Evolutionary conservation across 192 early-diverging fungal genomes (phyloP).

Genomic region (Gaertneriomyces sp.): DNA sequence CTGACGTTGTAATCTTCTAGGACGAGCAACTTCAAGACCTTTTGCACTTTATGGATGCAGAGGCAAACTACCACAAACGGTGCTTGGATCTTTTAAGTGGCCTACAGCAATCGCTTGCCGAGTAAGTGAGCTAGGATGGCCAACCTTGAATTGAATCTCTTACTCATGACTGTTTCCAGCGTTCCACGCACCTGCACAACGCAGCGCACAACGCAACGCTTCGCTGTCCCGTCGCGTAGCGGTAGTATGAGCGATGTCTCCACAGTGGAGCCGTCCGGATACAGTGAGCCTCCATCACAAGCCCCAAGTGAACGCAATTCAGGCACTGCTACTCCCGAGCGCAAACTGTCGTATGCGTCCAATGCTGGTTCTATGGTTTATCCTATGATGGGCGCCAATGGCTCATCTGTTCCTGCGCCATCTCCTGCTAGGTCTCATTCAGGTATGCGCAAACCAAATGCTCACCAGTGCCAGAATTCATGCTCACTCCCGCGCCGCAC

Average conservation of each 20-base stretch:
- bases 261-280: too few species aligned
- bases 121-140: slow-evolving; percentile 18
- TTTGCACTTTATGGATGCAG: slow-evolving; percentile 45
- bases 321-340: slow-evolving; percentile 2
- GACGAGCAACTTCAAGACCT: slow-evolving; percentile 51
- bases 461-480: not conserved
- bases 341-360: slow-evolving; percentile 30
- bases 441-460: slow-evolving; percentile 3
- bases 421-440: slow-evolving; percentile 13
- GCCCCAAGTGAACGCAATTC: too few species aligned
- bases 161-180: not conserved
- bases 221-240: not conserved
- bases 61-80: slow-evolving; percentile 36
- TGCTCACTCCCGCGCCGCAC: too few species aligned
- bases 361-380: slow-evolving; percentile 29
- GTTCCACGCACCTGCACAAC: not conserved
- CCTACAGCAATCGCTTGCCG: slow-evolving; percentile 29
- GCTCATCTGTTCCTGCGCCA: slow-evolving; percentile 19
- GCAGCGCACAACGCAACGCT: not conserved
- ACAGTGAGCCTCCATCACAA: too few species aligned
- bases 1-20: slow-evolving; percentile 1
- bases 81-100: slow-evolving; percentile 22
- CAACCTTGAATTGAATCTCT: not conserved
- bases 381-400: slow-evolving; percentile 26
- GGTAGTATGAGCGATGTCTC: too few species aligned